Base-by-base conservation (phyloP, 306 rosid genomes). In the Sicyos baderoa region DNA sequence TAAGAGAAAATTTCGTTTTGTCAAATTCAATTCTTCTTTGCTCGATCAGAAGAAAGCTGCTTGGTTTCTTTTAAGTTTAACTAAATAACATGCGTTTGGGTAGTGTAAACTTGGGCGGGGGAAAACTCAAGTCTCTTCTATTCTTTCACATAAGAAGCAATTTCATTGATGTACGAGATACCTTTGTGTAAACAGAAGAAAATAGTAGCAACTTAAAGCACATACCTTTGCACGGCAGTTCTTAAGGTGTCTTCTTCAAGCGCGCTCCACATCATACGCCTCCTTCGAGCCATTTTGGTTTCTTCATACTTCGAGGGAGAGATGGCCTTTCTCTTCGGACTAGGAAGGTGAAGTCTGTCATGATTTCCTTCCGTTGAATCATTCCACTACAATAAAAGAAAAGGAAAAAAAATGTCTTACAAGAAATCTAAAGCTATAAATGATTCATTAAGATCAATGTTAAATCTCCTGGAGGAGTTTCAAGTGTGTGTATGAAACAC, bases 221-320 rank as follows among this genome's bases (percentile, higher is more conserved):
- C 40, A 45, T 85, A 92, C 98, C 62, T 79, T 22, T 84, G 67
- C 21, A 89, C 91, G 16, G 82, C 96, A 47, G 65, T 76, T 77
- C 88, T 72, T 71, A 93, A 81, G 6, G 93, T 79, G 21, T 85
- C 91, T 82, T 87, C 97, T 79, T 93, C 98, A 70, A 83, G 53
- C 14, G 76, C 12, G 66, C 80, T 82, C 98, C 98, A 93, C 77
- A 45, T 83, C 82, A 78, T 83, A 0, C 9, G 0, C 78, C 27
- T 84, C 80, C 82, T 83, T 74, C 79, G 83, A 27, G 68, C 54
- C 23, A 73, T 0, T 7, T 52, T 68, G 23, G n/a, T 12, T 9
- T 52, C 21, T 74, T 50, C 82, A 9, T 83, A 71, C 48, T 10
- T 74, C 76, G 86, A 73, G 1, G 89, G 93, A 73, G 96, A 79